Conservation (phyloP, 129 eudicot species). For the Deinandra increscens region DNA sequence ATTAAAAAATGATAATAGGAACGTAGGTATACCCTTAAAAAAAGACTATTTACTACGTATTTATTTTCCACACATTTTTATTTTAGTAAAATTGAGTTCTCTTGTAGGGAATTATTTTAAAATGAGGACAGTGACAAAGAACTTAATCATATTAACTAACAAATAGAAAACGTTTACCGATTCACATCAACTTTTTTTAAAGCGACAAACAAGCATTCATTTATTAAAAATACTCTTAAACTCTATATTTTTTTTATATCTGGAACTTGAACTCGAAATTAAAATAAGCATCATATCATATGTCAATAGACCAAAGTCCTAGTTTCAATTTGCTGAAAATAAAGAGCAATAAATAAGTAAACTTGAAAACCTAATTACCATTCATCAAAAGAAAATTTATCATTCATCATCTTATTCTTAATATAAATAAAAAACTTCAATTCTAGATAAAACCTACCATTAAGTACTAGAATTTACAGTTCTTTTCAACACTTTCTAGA, state of each 20-base stretch:
- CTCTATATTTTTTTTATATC: too few species aligned
- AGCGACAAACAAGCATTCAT: too few species aligned
- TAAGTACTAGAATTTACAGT: conserved; percentile 29
- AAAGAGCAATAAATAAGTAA: neutral
- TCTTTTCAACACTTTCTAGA: conserved; percentile 25
- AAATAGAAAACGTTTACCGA: neutral
- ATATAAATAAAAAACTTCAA: neutral
- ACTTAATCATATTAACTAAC: neutral
- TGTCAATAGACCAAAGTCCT: too few species aligned
- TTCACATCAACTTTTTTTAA: neutral
- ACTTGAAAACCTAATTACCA: conserved; percentile 26
- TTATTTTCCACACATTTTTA: too few species aligned
- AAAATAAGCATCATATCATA: too few species aligned
- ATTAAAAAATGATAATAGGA: neutral
- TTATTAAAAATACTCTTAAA: too few species aligned
- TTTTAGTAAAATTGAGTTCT: too few species aligned
- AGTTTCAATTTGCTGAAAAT: too few species aligned
- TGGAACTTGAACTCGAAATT: too few species aligned
- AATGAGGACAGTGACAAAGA: conserved; percentile 1
- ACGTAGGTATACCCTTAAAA: too few species aligned
- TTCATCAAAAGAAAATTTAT: conserved; percentile 38
- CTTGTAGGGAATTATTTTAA: neutral
- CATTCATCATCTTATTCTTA: too few species aligned
- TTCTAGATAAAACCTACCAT: conserved; percentile 16
- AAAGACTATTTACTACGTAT: too few species aligned